Conservation (phyloP, 805 yeast genomes). For the Kuraishia piskuri region DNA sequence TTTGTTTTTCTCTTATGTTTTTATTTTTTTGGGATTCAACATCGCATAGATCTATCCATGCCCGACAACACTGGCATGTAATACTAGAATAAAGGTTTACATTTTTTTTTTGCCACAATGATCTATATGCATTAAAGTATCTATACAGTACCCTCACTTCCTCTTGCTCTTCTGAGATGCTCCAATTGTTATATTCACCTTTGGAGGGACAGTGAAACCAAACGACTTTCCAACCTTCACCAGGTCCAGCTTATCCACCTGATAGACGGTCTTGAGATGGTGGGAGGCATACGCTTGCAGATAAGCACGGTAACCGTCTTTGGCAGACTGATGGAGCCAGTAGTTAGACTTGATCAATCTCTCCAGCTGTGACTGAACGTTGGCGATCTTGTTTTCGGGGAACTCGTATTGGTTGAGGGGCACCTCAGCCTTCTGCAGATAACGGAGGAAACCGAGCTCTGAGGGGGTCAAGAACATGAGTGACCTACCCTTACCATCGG, state of each 20-base stretch:
- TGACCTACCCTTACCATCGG: constrained; percentile 83
- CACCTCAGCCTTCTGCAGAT: constrained; percentile 92
- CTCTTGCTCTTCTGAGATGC: constrained; percentile 58
- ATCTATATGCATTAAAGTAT: not conserved
- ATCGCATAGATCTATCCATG: not conserved
- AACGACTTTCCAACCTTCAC: constrained; percentile 92
- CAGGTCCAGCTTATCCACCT: constrained; percentile 88
- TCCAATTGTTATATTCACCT: constrained; percentile 93
- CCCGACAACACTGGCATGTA: not conserved
- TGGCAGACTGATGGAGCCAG: constrained; percentile 91
- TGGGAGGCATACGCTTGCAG: constrained; percentile 97
- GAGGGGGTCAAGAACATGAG: constrained; percentile 91
- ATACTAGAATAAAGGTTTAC: no score
- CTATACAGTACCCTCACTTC: constrained; percentile 7
- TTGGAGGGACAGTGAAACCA: constrained; percentile 94
- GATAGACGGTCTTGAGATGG: constrained; percentile 92
- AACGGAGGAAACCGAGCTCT: constrained; percentile 90
- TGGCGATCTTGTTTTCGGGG: constrained; percentile 89
- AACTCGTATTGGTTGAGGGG: constrained; percentile 97
- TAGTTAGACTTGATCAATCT: constrained; percentile 87
- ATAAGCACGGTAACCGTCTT: constrained; percentile 95
- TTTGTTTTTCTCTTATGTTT: no score
- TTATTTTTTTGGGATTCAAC: not conserved
- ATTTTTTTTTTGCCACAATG: not conserved
- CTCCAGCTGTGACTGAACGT: constrained; percentile 89